Percentiles rank a stretch among this genome's conserved stretches.
These are phyloP conservation scores for Hymenoscyphus scutula DNA, from an alignment of 2,329 filamentous ascomycete species.

Conservation along the genomic window DNA sequence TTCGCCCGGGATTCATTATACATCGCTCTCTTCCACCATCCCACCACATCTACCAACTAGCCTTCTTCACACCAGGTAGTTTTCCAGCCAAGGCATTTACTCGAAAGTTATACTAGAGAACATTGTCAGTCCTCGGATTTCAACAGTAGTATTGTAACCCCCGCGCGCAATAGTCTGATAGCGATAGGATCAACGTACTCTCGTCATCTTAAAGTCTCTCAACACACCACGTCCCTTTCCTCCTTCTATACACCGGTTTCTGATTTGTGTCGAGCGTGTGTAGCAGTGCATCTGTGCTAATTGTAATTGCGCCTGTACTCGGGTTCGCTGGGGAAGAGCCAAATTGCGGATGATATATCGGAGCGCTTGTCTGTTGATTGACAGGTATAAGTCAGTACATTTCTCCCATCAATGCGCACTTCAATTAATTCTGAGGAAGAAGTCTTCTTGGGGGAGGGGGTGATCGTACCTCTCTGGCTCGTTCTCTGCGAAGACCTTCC, in stretches of 20 bases:
- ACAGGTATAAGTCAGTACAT: background rate
- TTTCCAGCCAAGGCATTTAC: conserved; percentile 82
- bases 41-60: conserved; percentile 73
- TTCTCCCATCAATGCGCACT: background rate
- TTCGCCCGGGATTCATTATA: too few species aligned
- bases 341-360: conserved; percentile 94
- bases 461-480: conserved; percentile 74
- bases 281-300: conserved; percentile 95
- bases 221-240: conserved; percentile 91
- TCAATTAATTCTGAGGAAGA: background rate
- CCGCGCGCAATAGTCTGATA: background rate
- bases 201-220: conserved; percentile 85
- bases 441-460: background rate
- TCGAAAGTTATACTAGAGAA: conserved; percentile 80
- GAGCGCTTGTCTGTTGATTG: conserved; percentile 71
- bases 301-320: conserved; percentile 90
- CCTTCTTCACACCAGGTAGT: conserved; percentile 90
- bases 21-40: background rate
- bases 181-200: conserved; percentile 60
- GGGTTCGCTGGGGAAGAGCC: conserved; percentile 73
- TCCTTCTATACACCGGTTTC: conserved; percentile 87
- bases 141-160: background rate
- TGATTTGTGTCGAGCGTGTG: conserved; percentile 88
- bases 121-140: conserved; percentile 23
- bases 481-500: conserved; percentile 81